Evolutionary conservation across 2,329 filamentous ascomycete species (phyloP).

Genomic region (Arthrobotrys iridis): DNA sequence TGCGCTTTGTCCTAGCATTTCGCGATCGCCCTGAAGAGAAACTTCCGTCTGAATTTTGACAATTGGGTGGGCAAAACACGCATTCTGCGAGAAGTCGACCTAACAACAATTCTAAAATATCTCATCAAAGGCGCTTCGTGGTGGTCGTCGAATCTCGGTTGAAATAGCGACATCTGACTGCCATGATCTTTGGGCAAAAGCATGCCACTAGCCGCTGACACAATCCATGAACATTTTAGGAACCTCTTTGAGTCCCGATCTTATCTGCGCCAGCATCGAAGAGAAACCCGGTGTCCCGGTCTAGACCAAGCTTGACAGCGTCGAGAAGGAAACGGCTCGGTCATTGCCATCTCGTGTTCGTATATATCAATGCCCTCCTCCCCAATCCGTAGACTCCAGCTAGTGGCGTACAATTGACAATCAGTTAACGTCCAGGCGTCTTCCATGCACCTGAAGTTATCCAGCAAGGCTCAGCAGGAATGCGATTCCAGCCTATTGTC

Average conservation of each 20-base stretch:
- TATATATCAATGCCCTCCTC: background rate
- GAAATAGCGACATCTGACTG: background rate
- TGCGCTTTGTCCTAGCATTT: background rate
- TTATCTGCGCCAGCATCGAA: conserved; percentile 13
- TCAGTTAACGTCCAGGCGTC: background rate
- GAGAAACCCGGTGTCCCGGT: background rate
- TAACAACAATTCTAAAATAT: background rate
- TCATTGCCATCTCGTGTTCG: conserved; percentile 21
- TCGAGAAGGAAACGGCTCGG: conserved; percentile 33
- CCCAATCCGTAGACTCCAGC: background rate
- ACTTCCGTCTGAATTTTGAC: background rate
- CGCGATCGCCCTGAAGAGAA: background rate
- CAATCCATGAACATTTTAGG: conserved; percentile 16
- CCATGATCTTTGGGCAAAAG: conserved; percentile 20
- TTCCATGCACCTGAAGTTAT: background rate
- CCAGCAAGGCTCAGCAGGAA: conserved; percentile 5
- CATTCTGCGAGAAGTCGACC: background rate
- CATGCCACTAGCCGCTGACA: conserved; percentile 44
- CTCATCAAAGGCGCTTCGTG: background rate
- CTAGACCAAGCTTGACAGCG: conserved; percentile 16
- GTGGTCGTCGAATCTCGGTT: conserved; percentile 21
- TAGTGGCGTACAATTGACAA: conserved; percentile 20
- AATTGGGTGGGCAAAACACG: background rate
- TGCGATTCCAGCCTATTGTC: background rate
- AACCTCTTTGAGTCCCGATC: conserved; percentile 9